A percentile compares a stretch with the other conserved stretches of the same genome.
Evolutionary conservation across 2,329 filamentous ascomycete genomes (phyloP).

Genomic region (Hyphodiscus sp.): DNA sequence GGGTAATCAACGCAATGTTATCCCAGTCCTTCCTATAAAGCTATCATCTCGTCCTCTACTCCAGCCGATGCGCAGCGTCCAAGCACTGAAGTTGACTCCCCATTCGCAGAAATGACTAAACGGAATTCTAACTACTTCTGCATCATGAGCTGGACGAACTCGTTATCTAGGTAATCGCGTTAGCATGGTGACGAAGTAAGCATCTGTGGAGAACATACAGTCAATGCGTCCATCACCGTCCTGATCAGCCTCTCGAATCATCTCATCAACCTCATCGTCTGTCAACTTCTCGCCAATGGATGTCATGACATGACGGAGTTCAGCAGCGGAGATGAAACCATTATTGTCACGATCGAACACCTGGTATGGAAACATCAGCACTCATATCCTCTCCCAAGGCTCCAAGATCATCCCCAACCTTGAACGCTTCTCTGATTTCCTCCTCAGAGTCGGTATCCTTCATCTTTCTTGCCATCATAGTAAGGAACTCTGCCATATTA

Average conservation of each 20-base stretch:
- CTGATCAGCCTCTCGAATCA: slow-evolving; percentile 88
- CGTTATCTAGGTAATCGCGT: slow-evolving; percentile 58
- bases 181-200: slow-evolving; percentile 23
- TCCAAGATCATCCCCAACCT: slow-evolving; percentile 43
- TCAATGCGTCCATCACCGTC: slow-evolving; percentile 85
- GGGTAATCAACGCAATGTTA: slow-evolving; percentile 22
- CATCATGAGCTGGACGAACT: slow-evolving; percentile 94
- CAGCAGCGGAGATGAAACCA: slow-evolving; percentile 82
- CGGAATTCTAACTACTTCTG: slow-evolving; percentile 59
- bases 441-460: slow-evolving; percentile 90
- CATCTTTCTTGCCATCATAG: slow-evolving; percentile 94
- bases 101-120: slow-evolving; percentile 11
- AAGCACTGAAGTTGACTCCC: slow-evolving; percentile 11
- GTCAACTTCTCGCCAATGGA: slow-evolving; percentile 89
- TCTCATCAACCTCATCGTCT: slow-evolving; percentile 86
- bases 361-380: slow-evolving; percentile 30
- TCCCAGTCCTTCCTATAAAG: slow-evolving; percentile 12
- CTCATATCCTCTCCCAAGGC: background rate
- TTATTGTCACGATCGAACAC: slow-evolving; percentile 88
- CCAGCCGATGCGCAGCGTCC: slow-evolving; percentile 5
- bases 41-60: slow-evolving; percentile 7
- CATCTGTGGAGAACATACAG: slow-evolving; percentile 49
- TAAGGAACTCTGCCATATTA: slow-evolving; percentile 66
- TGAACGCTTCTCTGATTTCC: slow-evolving; percentile 85
- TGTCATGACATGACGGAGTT: slow-evolving; percentile 86